phyloP scores from a whole-genome alignment of 78 protist species.

The Pelomyxa schiedti region DNA sequence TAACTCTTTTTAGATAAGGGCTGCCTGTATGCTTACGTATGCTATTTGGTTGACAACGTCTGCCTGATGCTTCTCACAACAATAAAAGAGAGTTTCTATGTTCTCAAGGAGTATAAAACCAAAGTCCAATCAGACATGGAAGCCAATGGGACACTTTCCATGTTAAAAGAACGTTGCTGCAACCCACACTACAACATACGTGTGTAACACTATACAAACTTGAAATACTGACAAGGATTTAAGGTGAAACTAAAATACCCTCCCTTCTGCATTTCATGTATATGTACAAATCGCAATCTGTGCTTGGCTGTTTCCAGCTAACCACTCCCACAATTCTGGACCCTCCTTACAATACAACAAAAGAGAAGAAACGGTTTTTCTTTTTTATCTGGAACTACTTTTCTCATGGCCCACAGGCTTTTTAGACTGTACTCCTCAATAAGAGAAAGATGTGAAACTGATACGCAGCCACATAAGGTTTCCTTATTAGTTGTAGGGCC shows the following conservation, averaged over 20 bases:
- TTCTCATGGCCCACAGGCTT: neutral
- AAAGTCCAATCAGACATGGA: neutral
- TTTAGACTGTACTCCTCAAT: neutral
- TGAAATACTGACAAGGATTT: no score
- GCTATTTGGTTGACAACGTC: neutral
- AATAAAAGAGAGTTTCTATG: neutral
- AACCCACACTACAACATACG: neutral
- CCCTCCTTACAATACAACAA: neutral
- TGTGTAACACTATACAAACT: neutral
- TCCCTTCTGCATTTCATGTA: conserved; percentile 4
- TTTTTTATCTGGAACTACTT: neutral
- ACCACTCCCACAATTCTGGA: neutral
- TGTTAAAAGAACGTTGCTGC: neutral
- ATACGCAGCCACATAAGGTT: neutral
- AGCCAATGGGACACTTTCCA: neutral
- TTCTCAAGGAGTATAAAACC: neutral
- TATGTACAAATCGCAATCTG: no score
- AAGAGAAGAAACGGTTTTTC: neutral
- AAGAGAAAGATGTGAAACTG: neutral
- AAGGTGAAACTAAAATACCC: no score
- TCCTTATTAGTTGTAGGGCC: neutral
- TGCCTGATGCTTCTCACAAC: neutral
- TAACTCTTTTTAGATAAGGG: neutral
- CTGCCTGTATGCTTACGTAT: neutral
- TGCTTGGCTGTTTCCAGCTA: neutral